Conservation (phyloP, 2,329 filamentous ascomycete species). For the Botrytis paeoniae region DNA sequence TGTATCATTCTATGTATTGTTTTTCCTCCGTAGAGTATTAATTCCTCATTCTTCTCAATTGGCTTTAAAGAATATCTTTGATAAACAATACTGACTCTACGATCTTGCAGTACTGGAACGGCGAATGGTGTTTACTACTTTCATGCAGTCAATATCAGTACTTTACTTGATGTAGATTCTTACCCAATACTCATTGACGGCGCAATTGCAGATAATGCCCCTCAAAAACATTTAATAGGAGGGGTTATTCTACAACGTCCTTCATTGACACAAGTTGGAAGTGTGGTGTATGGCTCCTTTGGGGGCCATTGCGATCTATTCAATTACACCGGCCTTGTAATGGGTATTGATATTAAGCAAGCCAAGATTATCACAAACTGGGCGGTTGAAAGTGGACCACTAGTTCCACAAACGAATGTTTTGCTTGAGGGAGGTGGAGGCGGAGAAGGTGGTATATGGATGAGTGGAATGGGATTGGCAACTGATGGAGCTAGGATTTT, state of each 20-base stretch:
- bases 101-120: constrained; percentile 4
- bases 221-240: constrained; percentile 23
- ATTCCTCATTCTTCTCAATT: not conserved
- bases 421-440: constrained; percentile 35
- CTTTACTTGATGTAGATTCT: constrained; percentile 20
- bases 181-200: constrained; percentile 25
- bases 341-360: constrained; percentile 45
- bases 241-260: constrained; percentile 25
- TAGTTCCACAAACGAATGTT: constrained; percentile 34
- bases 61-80: not conserved
- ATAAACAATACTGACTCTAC: not conserved
- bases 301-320: constrained; percentile 26
- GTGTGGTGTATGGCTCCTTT: constrained; percentile 22
- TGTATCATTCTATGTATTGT: not conserved
- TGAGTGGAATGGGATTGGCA: constrained; percentile 39
- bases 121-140: constrained; percentile 26
- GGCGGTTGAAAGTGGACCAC: constrained; percentile 42
- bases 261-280: constrained; percentile 17
- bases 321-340: constrained; percentile 39
- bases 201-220: constrained; percentile 22
- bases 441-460: constrained; percentile 41
- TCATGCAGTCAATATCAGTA: constrained; percentile 24
- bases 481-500: constrained; percentile 37
- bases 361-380: constrained; percentile 29
- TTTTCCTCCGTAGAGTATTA: not conserved